Base-by-base conservation (phyloP, 305 asterid species). In the Fraxinus greggii region DNA sequence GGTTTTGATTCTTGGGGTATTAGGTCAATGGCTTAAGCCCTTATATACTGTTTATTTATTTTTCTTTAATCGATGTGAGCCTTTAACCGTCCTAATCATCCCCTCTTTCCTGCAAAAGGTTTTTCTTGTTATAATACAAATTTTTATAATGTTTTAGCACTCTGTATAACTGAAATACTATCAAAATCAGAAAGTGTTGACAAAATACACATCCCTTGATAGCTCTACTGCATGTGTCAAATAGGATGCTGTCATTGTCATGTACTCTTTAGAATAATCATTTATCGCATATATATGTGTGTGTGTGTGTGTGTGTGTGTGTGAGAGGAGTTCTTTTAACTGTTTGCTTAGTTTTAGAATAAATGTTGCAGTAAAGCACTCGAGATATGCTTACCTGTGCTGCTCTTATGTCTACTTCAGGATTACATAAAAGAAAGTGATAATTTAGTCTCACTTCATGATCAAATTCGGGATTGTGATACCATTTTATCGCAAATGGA, bases 361-460 rank as follows among this genome's bases (percentile, higher is more conserved):
- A 24, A 24, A 63, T 24, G 17, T 24, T 63, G 72, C 12, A 63
- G 23, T 40, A 59, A 75, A 75, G 42, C 78, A 28, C 76, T 87
- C 45, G 21, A 48, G 72, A 56, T 79, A 35, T 73, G 81, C 89
- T 87, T 78, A 83, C 78, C 26, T 26, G 36, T 81, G 70, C 63
- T 13, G 4, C 28, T 78, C 79, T 69, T 77, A 80, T 83, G 51
- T 80, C 78, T 72, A 32, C 83, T 84, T 83, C 91, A 96, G 99
- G 99, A 96, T 86, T 95, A 95, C 87, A 94, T 95, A 13, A 92
- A 92, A 87, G 99, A 95, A 90, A 95, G 99, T 87, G 99, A 95
- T 87, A 94, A 94, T 91, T 86, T 95, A 59, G 92, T 95, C 80
- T 94, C 98, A 28, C 97, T 95, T 82, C 98, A 96, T 80, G 99